These are phyloP conservation scores for Fusarium sp. DNA, from an alignment of 2,329 filamentous ascomycete genomes.

Conservation along the genomic window DNA sequence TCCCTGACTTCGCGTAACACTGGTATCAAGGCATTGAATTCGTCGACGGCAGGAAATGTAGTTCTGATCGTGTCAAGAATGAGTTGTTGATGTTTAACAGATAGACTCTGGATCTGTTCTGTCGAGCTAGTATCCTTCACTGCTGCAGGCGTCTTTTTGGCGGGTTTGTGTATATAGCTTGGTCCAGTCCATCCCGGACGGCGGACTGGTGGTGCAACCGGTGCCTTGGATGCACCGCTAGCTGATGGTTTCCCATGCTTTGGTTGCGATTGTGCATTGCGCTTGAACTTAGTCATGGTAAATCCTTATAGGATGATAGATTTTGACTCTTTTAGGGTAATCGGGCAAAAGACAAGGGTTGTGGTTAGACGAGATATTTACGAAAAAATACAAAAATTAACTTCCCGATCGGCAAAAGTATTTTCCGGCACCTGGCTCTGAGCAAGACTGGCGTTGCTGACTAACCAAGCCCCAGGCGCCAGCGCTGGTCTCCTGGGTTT, in stretches of 20 bases:
- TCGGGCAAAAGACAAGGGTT: neutral
- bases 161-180: constrained; percentile 6
- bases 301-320: accelerated
- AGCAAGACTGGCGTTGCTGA: too few species aligned
- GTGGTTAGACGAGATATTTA: neutral
- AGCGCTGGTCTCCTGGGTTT: too few species aligned
- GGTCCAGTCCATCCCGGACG: constrained; percentile 14
- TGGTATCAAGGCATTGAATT: neutral
- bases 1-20: constrained; percentile 4
- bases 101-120: neutral
- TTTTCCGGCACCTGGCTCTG: too few species aligned
- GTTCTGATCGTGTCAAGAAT: constrained; percentile 15
- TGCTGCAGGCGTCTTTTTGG: neutral
- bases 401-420: neutral
- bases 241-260: constrained; percentile 1
- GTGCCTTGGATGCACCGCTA: constrained; percentile 11
- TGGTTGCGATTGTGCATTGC: constrained; percentile 10
- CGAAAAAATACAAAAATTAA: neutral
- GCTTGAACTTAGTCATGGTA: constrained; percentile 2
- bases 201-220: constrained; percentile 1
- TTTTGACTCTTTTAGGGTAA: neutral
- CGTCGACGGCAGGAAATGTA: neutral
- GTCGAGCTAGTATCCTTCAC: neutral
- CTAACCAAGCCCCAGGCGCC: too few species aligned
- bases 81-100: neutral